phyloP scores from a whole-genome alignment of 345 rosid species.

The Raphanus raphanistrum region DNA sequence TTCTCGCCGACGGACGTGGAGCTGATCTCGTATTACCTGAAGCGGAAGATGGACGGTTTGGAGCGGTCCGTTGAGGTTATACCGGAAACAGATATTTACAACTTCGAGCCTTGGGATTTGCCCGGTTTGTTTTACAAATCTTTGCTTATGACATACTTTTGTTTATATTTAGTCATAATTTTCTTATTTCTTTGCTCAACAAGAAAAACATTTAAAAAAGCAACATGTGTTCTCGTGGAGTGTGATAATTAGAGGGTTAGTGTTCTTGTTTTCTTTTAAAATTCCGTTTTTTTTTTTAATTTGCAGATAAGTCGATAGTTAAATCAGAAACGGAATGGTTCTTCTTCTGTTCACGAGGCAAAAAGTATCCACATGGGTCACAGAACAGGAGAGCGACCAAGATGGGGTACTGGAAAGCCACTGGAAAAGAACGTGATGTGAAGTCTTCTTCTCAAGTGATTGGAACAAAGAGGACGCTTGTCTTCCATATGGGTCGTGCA shows the following conservation, averaged over 20 bases:
- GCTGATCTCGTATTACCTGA: conserved; percentile 71
- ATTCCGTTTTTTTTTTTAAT: neutral
- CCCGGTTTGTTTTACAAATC: conserved; percentile 51
- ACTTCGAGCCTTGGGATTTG: conserved; percentile 82
- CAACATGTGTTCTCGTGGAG: neutral
- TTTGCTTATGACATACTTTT: neutral
- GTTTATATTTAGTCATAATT: neutral
- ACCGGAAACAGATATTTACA: conserved; percentile 65
- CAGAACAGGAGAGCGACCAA: conserved; percentile 82
- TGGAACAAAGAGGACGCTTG: conserved; percentile 88
- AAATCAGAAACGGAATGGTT: conserved; percentile 83
- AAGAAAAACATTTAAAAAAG: neutral
- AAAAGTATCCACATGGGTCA: conserved; percentile 80
- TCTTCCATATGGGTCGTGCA: conserved; percentile 86
- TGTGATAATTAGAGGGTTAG: neutral
- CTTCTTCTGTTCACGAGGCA: conserved; percentile 83
- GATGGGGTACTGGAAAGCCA: conserved; percentile 91
- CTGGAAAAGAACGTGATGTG: conserved; percentile 86
- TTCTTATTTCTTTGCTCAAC: neutral
- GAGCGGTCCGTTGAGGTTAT: conserved; percentile 71
- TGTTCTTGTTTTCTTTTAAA: neutral
- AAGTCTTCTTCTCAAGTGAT: conserved; percentile 59
- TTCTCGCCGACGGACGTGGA: conserved; percentile 85
- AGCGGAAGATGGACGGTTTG: conserved; percentile 70
- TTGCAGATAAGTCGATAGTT: conserved; percentile 58